These are phyloP conservation scores for Arctostaphylos glauca DNA, from an alignment of 148 eudicot genomes.

Conservation along the genomic window DNA sequence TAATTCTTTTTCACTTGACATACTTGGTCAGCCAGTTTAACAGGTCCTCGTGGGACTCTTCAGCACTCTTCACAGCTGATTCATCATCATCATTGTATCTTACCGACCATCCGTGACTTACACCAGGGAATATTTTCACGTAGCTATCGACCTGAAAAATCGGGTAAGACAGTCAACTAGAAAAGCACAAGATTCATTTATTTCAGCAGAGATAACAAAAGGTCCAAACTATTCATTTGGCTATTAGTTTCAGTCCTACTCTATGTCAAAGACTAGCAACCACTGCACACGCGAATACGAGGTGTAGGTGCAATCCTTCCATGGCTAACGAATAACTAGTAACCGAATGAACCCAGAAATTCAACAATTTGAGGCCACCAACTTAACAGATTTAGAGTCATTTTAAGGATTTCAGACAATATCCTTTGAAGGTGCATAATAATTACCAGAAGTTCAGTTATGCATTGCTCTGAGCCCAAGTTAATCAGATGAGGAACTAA, in stretches of 20 bases:
- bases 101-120: constrained; percentile 36
- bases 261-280: not conserved
- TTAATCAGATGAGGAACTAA: not conserved
- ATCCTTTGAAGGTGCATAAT: not conserved
- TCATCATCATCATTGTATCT: constrained; percentile 30
- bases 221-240: not conserved
- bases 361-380: not conserved
- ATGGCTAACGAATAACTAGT: not conserved
- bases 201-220: not conserved
- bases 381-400: not conserved
- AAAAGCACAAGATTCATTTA: not conserved
- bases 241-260: not conserved
- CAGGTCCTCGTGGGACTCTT: constrained; percentile 40
- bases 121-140: constrained; percentile 44
- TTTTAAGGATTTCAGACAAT: not conserved
- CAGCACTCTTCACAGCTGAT: constrained; percentile 35
- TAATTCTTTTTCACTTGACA: constrained; percentile 22
- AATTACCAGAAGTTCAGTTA: not conserved
- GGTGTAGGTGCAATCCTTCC: not conserved
- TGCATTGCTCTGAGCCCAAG: not conserved
- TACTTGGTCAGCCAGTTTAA: constrained; percentile 33
- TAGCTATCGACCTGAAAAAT: constrained; percentile 31
- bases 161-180: not conserved
- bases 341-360: not conserved
- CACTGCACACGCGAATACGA: not conserved